phyloP scores from a whole-genome alignment of 768 basidiomycete genomes.

The Leccinum rimulosum region DNA sequence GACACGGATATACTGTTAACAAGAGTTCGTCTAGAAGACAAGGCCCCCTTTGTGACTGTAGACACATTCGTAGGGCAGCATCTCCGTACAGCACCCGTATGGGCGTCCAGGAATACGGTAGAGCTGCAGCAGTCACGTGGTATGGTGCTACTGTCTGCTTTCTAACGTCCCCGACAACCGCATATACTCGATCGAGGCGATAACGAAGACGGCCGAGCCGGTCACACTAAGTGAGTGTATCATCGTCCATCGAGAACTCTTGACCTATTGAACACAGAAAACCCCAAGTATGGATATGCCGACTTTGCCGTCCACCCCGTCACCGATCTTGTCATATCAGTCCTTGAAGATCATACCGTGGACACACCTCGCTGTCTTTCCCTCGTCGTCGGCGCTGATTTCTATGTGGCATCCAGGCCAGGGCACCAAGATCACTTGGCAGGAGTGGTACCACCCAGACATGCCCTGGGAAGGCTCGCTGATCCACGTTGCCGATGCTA shows the following conservation, averaged over 20 bases:
- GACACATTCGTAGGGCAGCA: constrained; percentile 39
- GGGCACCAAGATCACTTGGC: too few species aligned
- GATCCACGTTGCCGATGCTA: too few species aligned
- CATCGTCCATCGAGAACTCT: background rate
- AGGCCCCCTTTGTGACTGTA: constrained; percentile 55
- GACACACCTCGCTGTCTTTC: constrained; percentile 19
- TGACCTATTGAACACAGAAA: constrained; percentile 6
- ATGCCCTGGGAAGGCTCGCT: too few species aligned
- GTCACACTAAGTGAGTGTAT: constrained; percentile 57
- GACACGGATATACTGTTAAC: constrained; percentile 49
- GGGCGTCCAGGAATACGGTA: constrained; percentile 71
- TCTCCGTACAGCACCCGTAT: constrained; percentile 54
- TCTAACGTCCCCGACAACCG: constrained; percentile 53
- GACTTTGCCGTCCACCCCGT: constrained; percentile 60
- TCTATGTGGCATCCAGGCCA: too few species aligned
- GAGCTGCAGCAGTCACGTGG: constrained; percentile 54
- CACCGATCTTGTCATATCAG: constrained; percentile 48
- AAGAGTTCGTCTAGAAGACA: constrained; percentile 57
- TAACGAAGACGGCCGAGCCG: constrained; percentile 36
- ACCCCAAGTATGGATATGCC: constrained; percentile 51
- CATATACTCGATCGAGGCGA: constrained; percentile 42
- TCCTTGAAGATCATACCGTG: constrained; percentile 17
- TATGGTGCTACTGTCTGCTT: constrained; percentile 51
- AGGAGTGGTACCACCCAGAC: too few species aligned
- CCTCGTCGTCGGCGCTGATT: too few species aligned